Conservation (phyloP, 192 early-diverging fungal genomes). For the Backusella mclennaniae region DNA sequence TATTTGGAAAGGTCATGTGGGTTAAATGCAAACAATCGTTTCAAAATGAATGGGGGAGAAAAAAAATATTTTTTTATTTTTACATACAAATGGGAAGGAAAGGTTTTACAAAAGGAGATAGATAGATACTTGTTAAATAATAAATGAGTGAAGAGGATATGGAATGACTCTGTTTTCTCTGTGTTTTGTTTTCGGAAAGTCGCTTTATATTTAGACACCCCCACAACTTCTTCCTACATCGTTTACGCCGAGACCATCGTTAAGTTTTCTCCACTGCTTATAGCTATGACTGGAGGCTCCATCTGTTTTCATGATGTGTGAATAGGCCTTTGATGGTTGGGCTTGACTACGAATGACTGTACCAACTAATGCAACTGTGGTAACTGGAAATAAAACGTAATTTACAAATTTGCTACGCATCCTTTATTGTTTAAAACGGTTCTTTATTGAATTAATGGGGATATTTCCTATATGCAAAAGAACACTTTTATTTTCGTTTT, state of each 20-base stretch:
- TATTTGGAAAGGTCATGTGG: constrained; percentile 1
- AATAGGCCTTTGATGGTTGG: constrained; percentile 22
- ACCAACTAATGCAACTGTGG: constrained; percentile 19
- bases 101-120: constrained; percentile 3
- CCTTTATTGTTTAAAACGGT: not conserved
- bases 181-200: not conserved
- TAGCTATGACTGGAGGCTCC: not conserved
- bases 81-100: not conserved
- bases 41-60: not conserved
- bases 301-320: constrained; percentile 24
- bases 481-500: not conserved
- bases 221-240: constrained; percentile 41
- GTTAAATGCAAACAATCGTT: not conserved
- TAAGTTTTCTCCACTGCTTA: constrained; percentile 31
- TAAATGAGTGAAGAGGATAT: not conserved
- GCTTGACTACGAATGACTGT: constrained; percentile 27
- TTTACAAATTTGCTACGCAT: constrained; percentile 10
- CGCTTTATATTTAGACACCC: constrained; percentile 28
- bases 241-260: constrained; percentile 33
- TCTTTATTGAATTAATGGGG: not conserved
- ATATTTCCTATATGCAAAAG: not conserved
- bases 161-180: not conserved
- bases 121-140: not conserved
- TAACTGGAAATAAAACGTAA: constrained; percentile 22
- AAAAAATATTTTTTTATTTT: not conserved